These are phyloP conservation scores for Exsudoporus frostii DNA, from an alignment of 768 basidiomycete genomes.

Conservation along the genomic window DNA sequence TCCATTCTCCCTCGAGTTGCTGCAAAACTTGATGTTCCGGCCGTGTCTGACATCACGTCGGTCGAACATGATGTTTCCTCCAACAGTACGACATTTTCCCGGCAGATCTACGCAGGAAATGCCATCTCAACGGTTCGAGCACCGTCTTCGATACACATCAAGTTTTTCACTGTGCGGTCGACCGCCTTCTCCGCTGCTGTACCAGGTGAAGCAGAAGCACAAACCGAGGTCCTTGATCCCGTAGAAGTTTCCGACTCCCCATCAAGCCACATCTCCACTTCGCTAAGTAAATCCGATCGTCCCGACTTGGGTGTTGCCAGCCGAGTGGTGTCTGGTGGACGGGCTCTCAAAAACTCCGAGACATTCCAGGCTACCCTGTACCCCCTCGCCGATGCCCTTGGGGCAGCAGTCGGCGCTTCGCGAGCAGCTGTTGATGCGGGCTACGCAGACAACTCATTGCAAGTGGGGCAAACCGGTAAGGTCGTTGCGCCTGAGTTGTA, in stretches of 20 bases:
- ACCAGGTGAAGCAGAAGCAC: conserved; percentile 48
- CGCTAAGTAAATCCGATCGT: conserved; percentile 84
- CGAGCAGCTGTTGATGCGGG: conserved; percentile 98
- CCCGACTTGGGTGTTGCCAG: conserved; percentile 88
- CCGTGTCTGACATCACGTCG: conserved; percentile 87
- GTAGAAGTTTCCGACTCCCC: conserved; percentile 55
- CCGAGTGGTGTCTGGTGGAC: conserved; percentile 90
- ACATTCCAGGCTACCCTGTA: conserved; percentile 85
- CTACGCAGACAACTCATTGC: conserved; percentile 95
- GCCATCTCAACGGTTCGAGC: conserved; percentile 91
- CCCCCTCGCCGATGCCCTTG: conserved; percentile 89
- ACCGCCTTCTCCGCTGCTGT: conserved; percentile 80
- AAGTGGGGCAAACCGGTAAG: conserved; percentile 99
- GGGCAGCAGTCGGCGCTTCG: conserved; percentile 96
- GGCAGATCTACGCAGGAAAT: conserved; percentile 97
- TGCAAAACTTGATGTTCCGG: conserved; percentile 83
- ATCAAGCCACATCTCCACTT: conserved; percentile 63
- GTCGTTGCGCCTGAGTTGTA: conserved; percentile 97
- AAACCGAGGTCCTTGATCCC: conserved; percentile 60
- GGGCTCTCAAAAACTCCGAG: conserved; percentile 91
- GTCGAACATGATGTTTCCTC: conserved; percentile 68
- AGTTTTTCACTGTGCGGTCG: conserved; percentile 92
- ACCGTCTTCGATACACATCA: conserved; percentile 70
- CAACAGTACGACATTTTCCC: conserved; percentile 80
- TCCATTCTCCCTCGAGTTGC: conserved; percentile 91